These are phyloP conservation scores for Pontederia crassipes DNA, from an alignment of 176 grass and related monocot species.

Conservation along the genomic window DNA sequence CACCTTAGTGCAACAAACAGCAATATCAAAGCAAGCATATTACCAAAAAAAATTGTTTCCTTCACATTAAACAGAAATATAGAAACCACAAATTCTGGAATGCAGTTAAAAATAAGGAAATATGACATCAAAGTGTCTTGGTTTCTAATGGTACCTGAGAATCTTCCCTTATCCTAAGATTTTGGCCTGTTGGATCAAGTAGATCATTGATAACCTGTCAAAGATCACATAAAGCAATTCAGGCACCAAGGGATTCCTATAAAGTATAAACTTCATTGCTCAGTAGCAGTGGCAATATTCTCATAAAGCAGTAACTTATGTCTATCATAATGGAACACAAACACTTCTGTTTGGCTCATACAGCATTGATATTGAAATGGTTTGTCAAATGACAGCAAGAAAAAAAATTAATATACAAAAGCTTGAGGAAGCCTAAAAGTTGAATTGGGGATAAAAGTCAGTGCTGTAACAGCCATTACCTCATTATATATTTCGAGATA, in stretches of 20 bases:
- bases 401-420: neutral
- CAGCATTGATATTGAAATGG: too few species aligned
- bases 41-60: too few species aligned
- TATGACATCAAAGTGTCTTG: neutral
- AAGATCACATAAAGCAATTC: neutral
- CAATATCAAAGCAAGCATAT: too few species aligned
- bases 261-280: too few species aligned
- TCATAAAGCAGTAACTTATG: too few species aligned
- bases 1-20: too few species aligned
- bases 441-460: neutral
- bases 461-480: constrained; percentile 38
- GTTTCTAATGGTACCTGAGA: constrained; percentile 44
- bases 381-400: neutral
- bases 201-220: constrained; percentile 95
- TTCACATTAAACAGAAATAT: too few species aligned
- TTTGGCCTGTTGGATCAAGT: constrained; percentile 88
- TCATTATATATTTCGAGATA: constrained; percentile 99
- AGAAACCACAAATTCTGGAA: neutral
- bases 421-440: too few species aligned
- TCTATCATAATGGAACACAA: too few species aligned
- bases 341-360: too few species aligned
- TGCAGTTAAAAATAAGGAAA: neutral
- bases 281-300: too few species aligned
- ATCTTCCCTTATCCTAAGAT: constrained; percentile 96
- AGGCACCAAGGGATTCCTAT: too few species aligned